Evolutionary conservation across 768 basidiomycete genomes (phyloP).

Genomic region (Calocybe gangraenosa): DNA sequence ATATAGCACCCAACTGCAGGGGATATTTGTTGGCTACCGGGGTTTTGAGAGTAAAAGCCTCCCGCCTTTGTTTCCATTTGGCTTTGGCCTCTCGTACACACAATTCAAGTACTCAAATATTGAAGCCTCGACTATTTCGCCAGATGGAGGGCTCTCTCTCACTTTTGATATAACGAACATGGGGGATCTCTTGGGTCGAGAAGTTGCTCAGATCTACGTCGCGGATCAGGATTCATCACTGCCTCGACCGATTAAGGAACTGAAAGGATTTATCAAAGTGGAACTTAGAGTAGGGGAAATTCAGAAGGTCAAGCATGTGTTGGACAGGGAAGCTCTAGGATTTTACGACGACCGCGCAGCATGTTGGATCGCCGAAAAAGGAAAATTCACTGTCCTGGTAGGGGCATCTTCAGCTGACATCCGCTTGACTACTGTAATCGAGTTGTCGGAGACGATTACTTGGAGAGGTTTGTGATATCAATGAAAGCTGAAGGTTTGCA

Average conservation of each 20-base stretch:
- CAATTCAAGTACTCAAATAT: conserved; percentile 49
- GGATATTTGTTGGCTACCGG: conserved; percentile 51
- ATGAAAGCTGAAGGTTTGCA: neutral
- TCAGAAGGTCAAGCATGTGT: conserved; percentile 29
- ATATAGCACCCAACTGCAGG: conserved; percentile 22
- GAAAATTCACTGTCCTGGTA: conserved; percentile 40
- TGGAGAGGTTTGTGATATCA: conserved; percentile 44
- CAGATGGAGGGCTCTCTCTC: conserved; percentile 31
- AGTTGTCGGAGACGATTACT: conserved; percentile 29
- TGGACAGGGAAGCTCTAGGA: conserved; percentile 47
- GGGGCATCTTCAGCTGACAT: conserved; percentile 43
- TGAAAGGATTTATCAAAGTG: conserved; percentile 47
- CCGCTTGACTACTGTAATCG: conserved; percentile 28
- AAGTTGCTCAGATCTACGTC: conserved; percentile 46
- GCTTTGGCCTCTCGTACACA: conserved; percentile 59
- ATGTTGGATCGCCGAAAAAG: conserved; percentile 46
- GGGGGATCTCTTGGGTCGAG: conserved; percentile 39
- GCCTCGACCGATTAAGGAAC: conserved; percentile 40
- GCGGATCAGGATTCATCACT: conserved; percentile 36
- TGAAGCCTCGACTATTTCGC: conserved; percentile 26
- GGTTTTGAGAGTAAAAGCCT: conserved; percentile 42
- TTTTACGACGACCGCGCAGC: conserved; percentile 41
- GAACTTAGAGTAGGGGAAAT: conserved; percentile 39
- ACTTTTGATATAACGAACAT: conserved; percentile 43
- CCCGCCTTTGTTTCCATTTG: conserved; percentile 49